Evolutionary conservation across 495 filamentous ascomycete species (phyloP).

Genomic region (Neurospora sp.): DNA sequence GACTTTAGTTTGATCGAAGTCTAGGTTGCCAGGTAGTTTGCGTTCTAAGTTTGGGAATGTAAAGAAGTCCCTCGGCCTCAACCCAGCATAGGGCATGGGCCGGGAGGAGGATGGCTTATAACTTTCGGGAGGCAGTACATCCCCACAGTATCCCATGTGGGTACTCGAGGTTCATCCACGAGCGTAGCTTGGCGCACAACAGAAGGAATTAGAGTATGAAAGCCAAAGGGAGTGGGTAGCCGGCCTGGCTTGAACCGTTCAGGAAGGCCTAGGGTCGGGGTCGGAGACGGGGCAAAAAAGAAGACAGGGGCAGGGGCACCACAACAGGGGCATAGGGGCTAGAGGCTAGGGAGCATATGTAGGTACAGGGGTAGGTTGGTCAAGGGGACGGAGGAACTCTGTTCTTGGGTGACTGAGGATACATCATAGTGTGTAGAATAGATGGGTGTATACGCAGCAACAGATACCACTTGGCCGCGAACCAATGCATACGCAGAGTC

Average conservation of each 20-base stretch:
- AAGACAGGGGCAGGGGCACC: not conserved
- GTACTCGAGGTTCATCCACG: not conserved
- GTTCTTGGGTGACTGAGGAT: not conserved
- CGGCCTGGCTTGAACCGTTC: not conserved
- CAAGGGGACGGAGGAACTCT: not conserved
- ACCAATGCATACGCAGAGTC: not conserved
- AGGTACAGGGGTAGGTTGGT: not conserved
- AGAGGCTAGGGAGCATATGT: not conserved
- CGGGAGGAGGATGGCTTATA: constrained; percentile 23
- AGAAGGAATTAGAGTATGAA: not conserved
- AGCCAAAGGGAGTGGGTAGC: not conserved
- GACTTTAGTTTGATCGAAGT: not conserved
- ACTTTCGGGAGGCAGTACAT: constrained; percentile 21
- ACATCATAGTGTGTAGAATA: not conserved
- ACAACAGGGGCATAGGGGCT: not conserved
- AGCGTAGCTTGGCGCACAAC: not conserved
- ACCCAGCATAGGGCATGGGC: constrained; percentile 15
- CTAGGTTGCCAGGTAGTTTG: not conserved
- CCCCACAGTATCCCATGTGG: constrained; percentile 13
- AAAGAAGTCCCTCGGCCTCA: constrained; percentile 24
- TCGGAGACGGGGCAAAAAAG: not conserved
- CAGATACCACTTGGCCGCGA: not conserved
- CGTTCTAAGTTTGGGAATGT: constrained; percentile 25
- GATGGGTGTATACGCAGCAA: not conserved
- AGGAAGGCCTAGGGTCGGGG: not conserved